Evolutionary conservation across 306 rosid genomes (phyloP).

Genomic region (Crotalaria pallida): DNA sequence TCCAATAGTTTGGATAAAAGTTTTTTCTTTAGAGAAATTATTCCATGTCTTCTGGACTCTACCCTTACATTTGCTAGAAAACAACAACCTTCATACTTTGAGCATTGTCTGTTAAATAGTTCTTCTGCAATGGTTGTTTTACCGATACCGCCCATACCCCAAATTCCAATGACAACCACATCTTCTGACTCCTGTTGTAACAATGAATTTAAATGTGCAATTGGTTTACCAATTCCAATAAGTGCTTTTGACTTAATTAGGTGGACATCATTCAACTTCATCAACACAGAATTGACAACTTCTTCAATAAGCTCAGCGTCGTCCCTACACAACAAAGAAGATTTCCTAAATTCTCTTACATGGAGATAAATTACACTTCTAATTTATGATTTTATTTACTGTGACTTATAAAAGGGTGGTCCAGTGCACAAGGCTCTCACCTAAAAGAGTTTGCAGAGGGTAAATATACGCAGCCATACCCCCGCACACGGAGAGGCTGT

Average conservation of each 20-base stretch:
- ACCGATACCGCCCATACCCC: constrained; percentile 23
- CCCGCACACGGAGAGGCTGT: too few species aligned
- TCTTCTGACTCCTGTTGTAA: not conserved
- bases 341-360: too few species aligned
- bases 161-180: constrained; percentile 11
- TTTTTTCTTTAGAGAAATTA: not conserved
- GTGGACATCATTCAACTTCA: not conserved
- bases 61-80: constrained; percentile 9
- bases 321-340: too few species aligned
- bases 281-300: too few species aligned
- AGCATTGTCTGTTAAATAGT: not conserved
- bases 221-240: constrained; percentile 1
- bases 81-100: not conserved
- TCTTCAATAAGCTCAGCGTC: too few species aligned
- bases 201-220: constrained; percentile 9
- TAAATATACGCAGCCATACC: too few species aligned
- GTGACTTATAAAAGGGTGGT: too few species aligned
- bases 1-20: not conserved
- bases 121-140: constrained; percentile 18
- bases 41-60: not conserved
- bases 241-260: not conserved
- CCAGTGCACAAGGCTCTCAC: too few species aligned
- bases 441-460: too few species aligned
- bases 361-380: too few species aligned
- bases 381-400: too few species aligned